Percentiles rank a stretch among this genome's conserved stretches.
Evolutionary conservation across 2,329 filamentous ascomycete genomes (phyloP).

Genomic region (Sclerotinia minor): DNA sequence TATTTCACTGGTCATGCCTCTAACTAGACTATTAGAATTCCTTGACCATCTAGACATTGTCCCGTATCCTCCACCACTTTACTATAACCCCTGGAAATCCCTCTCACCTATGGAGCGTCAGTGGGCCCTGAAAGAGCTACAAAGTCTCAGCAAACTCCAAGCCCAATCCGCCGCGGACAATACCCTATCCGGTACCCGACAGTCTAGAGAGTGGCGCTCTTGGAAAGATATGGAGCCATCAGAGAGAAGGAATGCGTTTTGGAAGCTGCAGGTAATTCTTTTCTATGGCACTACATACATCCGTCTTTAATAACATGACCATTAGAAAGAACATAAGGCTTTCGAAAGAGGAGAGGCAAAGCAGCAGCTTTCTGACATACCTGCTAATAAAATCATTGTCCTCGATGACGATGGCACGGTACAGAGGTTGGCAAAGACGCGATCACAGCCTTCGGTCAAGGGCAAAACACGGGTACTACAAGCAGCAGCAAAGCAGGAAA

Average conservation of each 20-base stretch:
- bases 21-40: background rate
- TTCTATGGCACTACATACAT: background rate
- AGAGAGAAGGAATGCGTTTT: conserved; percentile 9
- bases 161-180: background rate
- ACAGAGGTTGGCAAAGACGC: background rate
- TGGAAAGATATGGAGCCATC: conserved; percentile 19
- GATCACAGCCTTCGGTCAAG: background rate
- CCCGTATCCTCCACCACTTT: conserved; percentile 7
- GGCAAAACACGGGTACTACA: no score
- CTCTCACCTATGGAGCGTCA: background rate
- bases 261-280: conserved; percentile 18
- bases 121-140: conserved; percentile 10
- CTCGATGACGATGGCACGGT: background rate
- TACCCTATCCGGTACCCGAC: background rate
- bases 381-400: background rate
- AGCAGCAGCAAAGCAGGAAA: background rate
- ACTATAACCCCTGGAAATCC: conserved; percentile 20
- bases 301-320: background rate
- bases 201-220: conserved; percentile 14
- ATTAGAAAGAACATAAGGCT: background rate
- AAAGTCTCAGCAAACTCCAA: conserved; percentile 1
- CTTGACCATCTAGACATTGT: conserved; percentile 13
- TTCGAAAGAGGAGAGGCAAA: background rate
- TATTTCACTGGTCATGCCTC: background rate
- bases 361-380: background rate